Evolutionary conservation across 306 rosid species (phyloP), one percentile per base, ranked within the genome.

Genomic region (Casuarina glauca): DNA sequence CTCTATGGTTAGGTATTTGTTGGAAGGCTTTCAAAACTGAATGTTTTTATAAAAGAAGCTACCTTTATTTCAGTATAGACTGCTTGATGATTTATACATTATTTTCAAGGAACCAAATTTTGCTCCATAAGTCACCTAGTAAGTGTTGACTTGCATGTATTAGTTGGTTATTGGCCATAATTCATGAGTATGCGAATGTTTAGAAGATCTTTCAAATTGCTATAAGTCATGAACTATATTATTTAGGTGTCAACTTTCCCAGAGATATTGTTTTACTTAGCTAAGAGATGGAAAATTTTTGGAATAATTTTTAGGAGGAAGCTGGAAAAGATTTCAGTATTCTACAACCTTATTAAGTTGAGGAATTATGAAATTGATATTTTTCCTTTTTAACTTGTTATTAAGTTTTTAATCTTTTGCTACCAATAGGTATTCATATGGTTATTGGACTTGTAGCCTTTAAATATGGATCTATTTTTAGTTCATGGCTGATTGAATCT

Each of bases 401-500:
- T 61, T 3, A 1, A 61, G 8, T 32, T 32, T 61, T 61, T 61
- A 32, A 61, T 36, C 16, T 67, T 67, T 16, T 8, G 10, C 71
- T 13, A 39, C 71, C 5, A 16, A 50, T 6, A 15, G 71, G 50
- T 50, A 38, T 26, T 70, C 45, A 62, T 17, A 62, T 64, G 19
- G 50, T 57, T 45, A 77, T 9, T 48, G n/a, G 44, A 42, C 4
- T 74, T 57, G 57, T 68, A 10, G 4, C 20, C 58, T 61, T 69
- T 62, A 48, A 41, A 1, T 17, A 41, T n/a, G 3, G 35, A 17
- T 36, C n/a, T 6, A 17, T 66, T 66, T 9, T 13, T 50, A 67
- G 61, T n/a, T 44, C 74, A 76, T 71, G 5, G 67, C 71, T 70
- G 55, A 72, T 62, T 69, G 74, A 80, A 84, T 42, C 79, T 6